Conservation (phyloP, 305 asterid genomes). For the Rubia peregrina region DNA sequence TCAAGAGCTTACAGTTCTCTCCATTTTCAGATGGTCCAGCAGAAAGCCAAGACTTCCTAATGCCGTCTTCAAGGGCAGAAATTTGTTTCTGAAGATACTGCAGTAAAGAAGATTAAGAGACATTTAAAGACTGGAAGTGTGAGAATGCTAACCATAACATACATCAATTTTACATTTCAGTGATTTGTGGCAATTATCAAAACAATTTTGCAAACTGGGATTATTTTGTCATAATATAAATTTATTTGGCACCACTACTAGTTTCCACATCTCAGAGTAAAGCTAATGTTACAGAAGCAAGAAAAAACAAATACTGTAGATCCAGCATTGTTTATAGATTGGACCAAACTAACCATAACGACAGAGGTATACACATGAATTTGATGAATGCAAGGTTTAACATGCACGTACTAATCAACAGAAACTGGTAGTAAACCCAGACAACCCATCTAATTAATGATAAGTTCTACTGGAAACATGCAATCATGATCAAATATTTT, state of each 20-base stretch:
- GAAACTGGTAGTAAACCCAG: background rate
- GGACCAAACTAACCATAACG: background rate
- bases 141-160: background rate
- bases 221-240: background rate
- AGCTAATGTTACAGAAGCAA: background rate
- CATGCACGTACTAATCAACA: background rate
- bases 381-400: background rate
- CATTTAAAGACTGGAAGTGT: background rate
- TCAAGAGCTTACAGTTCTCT: slow-evolving; percentile 47
- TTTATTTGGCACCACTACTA: slow-evolving; percentile 1
- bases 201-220: background rate
- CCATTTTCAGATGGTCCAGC: slow-evolving; percentile 31
- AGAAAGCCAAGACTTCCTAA: slow-evolving; percentile 70
- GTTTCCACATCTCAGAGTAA: background rate
- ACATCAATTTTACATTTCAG: background rate
- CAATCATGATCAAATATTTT: background rate
- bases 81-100: slow-evolving; percentile 87
- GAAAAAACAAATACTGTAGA: background rate
- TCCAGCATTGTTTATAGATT: background rate
- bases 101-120: slow-evolving; percentile 24
- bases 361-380: background rate
- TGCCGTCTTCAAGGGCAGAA: slow-evolving; percentile 61
- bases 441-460: background rate
- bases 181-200: background rate
- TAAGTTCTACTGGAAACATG: background rate